Evolutionary conservation across 257 asterid species (phyloP).

Genomic region (Thymus quinquecostatus): DNA sequence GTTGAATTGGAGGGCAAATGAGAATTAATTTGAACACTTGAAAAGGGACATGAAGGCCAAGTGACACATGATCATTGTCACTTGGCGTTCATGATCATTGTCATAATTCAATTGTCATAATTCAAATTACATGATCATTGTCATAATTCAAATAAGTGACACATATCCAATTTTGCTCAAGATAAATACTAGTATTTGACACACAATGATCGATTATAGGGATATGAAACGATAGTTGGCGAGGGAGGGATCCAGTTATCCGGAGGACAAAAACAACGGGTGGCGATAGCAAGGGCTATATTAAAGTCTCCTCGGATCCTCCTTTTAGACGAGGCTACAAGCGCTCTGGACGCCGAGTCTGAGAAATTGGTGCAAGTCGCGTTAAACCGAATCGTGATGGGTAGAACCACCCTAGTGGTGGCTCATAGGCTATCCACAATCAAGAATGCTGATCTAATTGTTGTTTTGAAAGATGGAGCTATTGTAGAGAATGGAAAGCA

Average conservation of each 20-base stretch:
- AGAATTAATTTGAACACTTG: no score
- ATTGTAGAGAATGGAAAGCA: slow-evolving; percentile 55
- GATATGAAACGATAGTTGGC: slow-evolving; percentile 55
- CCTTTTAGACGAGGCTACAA: slow-evolving; percentile 62
- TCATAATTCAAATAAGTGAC: no score
- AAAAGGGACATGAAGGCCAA: no score
- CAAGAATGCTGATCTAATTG: slow-evolving; percentile 50
- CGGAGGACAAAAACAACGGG: slow-evolving; percentile 61
- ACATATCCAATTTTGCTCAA: no score
- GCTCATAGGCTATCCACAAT: slow-evolving; percentile 66
- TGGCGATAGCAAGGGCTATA: slow-evolving; percentile 62
- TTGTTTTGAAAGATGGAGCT: slow-evolving; percentile 50
- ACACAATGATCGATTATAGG: slow-evolving; percentile 28
- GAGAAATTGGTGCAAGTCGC: slow-evolving; percentile 57
- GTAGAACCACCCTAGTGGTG: slow-evolving; percentile 56
- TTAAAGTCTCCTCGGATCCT: slow-evolving; percentile 48
- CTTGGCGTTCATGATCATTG: no score
- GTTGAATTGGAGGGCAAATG: no score
- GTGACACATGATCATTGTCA: no score
- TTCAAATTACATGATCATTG: no score
- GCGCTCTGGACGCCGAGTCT: slow-evolving; percentile 58
- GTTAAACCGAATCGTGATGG: slow-evolving; percentile 42
- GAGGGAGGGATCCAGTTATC: slow-evolving; percentile 59
- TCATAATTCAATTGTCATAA: no score
- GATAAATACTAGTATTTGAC: not conserved